Base-by-base conservation (phyloP, 176 grass and related monocot species). In the Dendrocalamus sinicus region DNA sequence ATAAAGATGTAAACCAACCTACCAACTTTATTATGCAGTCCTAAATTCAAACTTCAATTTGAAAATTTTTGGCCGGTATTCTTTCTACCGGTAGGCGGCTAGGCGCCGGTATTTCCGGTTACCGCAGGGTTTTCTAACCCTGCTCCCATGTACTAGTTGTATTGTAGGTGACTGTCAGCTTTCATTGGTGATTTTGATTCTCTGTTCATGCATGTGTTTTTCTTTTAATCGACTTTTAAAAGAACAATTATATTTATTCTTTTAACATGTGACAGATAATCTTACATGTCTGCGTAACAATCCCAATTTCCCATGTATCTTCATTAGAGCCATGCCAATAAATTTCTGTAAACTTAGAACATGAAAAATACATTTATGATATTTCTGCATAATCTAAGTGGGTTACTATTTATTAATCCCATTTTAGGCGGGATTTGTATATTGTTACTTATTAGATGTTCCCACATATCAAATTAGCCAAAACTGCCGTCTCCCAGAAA, bases 271-370 rank as follows among this genome's bases (percentile, higher is more conserved):
- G 19, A 60, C 51, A 40, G 28, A 58, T 64, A 32, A 64, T 79
- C 15, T 32, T 79, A 28, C 43, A 30, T 19, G 24, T 46, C 0
- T 45, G 58, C 57, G 16, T 44, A 78, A 45, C 57, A 26, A 45
- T 62, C n/a, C 60, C 20, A 77, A 60, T 77, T 70, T 71, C 20
- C 44, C 28, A 73, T 63, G 30, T 72, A 39, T 82, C 7, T 78
- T 14, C 57, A 26, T 67, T 67, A 48, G 45, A 64, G 55, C 22
- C 55, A 48, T 46, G 10, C 61, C 16, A 80, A 80, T 66, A 35
- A 17, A 37, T 35, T 66, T 67, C 16, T 80, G 17, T 37, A 11
- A 67, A 67, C 16, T 67, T 67, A 23, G 30, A 67, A 37, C 45
- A 13, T 50, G 20, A 67, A 32, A 50, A 35, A 22, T 37, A 51